Base-by-base conservation (phyloP, 2,329 filamentous ascomycete species). In the Botrytis deweyae region DNA sequence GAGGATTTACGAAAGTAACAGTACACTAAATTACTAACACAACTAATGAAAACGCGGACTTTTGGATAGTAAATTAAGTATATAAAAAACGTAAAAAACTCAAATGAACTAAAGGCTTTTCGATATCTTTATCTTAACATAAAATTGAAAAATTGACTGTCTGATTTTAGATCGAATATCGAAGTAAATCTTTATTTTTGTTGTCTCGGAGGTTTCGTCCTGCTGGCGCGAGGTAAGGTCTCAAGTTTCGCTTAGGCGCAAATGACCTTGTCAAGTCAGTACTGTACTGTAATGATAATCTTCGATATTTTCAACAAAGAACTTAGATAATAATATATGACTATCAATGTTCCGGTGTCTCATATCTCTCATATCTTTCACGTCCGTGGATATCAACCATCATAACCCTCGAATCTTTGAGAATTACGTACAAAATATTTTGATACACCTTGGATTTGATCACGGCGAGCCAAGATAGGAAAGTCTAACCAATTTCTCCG, bases 1-100 rank as follows among this genome's bases (percentile, higher is more conserved):
- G n/a, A 88, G 7, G 79, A 75, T 83, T 29, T 16, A 16, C 55
- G 22, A 46, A 46, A 46, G 44, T 22, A 46, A 46, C 44, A 46
- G 46, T 49, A 12, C 22, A 52, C 46, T 22, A 25, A 52, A 52
- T n/a, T 10, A 52, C 46, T 52, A 25, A 52, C 5, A 25, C 22
- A 52, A 52, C 22, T 49, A 52, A 52, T 25, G 46, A 14, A 52
- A 14, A n/a, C 46, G 22, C 46, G 10, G 22, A 25, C 46, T 25
- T 14, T 52, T 52, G 22, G 22, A 12, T 25, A 52, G 10, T 52
- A 22, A 52, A 14, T n/a, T 1, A 14, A 52, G 10, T 52, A n/a
- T 14, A 14, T 12, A 9, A 12, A 3, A 5, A 14, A 52, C 10
- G 12, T n/a, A 52, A n/a, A 22, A n/a, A 14, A 1, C 22, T 25